These are phyloP conservation scores for Ascochyta rabiei DNA, from an alignment of 2,329 filamentous ascomycete species.

Conservation along the genomic window DNA sequence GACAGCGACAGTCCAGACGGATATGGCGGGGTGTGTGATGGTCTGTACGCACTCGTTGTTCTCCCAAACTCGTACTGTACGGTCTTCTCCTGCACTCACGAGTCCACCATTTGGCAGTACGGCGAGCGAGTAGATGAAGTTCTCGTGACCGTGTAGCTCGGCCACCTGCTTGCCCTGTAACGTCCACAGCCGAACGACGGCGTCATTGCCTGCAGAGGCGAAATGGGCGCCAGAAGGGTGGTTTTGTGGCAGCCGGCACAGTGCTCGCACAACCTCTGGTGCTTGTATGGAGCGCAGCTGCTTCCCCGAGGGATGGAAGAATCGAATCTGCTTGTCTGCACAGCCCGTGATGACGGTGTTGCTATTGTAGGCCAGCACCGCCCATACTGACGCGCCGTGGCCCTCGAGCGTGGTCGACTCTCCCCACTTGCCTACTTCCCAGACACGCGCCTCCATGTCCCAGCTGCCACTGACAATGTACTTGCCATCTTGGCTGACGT, in stretches of 20 bases:
- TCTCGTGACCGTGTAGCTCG: slow-evolving; percentile 86
- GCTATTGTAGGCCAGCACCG: slow-evolving; percentile 82
- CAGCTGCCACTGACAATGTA: slow-evolving; percentile 91
- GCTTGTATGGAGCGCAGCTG: slow-evolving; percentile 69
- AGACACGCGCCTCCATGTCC: slow-evolving; percentile 87
- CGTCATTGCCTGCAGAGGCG: slow-evolving; percentile 92
- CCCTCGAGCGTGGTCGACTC: slow-evolving; percentile 72
- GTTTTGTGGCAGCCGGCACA: slow-evolving; percentile 76
- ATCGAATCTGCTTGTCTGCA: slow-evolving; percentile 85
- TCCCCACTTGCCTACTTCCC: slow-evolving; percentile 87
- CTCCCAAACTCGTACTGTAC: slow-evolving; percentile 90
- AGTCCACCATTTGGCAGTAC: slow-evolving; percentile 82
- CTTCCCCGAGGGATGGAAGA: slow-evolving; percentile 73
- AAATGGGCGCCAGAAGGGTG: slow-evolving; percentile 89
- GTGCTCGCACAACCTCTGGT: slow-evolving; percentile 83
- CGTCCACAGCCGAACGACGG: slow-evolving; percentile 85
- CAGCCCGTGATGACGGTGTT: slow-evolving; percentile 79
- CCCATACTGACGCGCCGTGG: slow-evolving; percentile 86
- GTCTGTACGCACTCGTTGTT: slow-evolving; percentile 86
- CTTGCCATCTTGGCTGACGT: slow-evolving; percentile 73
- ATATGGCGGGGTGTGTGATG: slow-evolving; percentile 95
- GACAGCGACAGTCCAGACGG: slow-evolving; percentile 90
- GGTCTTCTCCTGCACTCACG: slow-evolving; percentile 89
- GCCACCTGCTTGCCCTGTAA: slow-evolving; percentile 76
- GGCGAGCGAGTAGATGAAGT: slow-evolving; percentile 88